Base-by-base conservation (phyloP, 1,284 basidiomycete genomes). In the Blastosporella zonata region DNA sequence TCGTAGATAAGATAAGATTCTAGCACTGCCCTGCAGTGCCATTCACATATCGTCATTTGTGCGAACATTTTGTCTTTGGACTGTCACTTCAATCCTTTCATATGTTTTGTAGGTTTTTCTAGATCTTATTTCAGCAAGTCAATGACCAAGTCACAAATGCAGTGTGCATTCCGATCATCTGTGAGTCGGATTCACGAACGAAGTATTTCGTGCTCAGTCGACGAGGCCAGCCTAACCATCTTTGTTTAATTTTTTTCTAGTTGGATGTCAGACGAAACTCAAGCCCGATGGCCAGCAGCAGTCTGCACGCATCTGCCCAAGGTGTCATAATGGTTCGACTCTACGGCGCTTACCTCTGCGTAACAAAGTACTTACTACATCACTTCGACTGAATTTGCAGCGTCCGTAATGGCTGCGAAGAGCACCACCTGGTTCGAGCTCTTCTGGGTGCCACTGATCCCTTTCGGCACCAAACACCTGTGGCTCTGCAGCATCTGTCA, bases 381-480 rank as follows among this genome's bases (percentile, higher is more conserved):
- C 8, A 34, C 37, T 21, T 18, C 22, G 3, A 18, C 15, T 29
- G 17, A 9, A 13, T 22, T 22, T 23, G 23, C 52, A 75, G 72
- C 60, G 40, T 67, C 68, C 21, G 67, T 75, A 12, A 56, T 70
- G 38, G 59, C 63, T 27, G 70, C 69, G 13, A 75, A 73, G 59
- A 67, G 59, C 43, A 71, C 64, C 22, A 67, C 61, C 21, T 75
- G 73, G 74, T 75, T 75, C 55, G 70, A 75, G 56, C 59, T 76
- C 28, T 75, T 71, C 64, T 76, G 67, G 59, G 59, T 76, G 9
- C 74, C 73, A 18, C 52, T 76, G 35, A 56, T 75, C 39, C 74
- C 73, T 10, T 59, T 74, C 40, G 69, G 67, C n/a, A 67, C 60
- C 50, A 69, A 72, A 50, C 67, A 69, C 46, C 59, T 74, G 43